A percentile compares a stretch with the other conserved stretches of the same genome.
Evolutionary conservation across 768 basidiomycete species (phyloP).

Genomic region (Crepidotus variabilis): DNA sequence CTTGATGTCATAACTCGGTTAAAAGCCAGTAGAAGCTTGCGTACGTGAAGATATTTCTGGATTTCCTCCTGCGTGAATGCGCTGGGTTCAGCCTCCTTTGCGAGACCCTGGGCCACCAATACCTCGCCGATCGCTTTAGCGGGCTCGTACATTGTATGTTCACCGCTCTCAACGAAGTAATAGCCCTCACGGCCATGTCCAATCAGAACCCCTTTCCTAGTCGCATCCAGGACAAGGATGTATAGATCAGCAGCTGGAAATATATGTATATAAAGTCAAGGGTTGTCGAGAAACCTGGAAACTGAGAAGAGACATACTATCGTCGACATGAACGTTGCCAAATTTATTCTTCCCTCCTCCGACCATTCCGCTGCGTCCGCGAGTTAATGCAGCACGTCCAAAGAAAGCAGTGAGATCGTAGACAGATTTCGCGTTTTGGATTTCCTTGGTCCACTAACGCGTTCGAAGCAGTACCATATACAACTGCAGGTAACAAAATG

Average conservation of each 20-base stretch:
- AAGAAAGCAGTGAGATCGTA: no score
- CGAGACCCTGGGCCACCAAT: constrained; percentile 29
- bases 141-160: constrained; percentile 35
- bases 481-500: constrained; percentile 50
- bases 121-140: constrained; percentile 29
- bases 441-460: no score
- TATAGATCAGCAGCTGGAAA: constrained; percentile 46
- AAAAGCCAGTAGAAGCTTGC: constrained; percentile 2
- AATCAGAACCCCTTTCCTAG: constrained; percentile 18
- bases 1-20: not conserved
- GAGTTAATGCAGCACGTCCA: constrained; percentile 36
- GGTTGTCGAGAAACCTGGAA: constrained; percentile 3
- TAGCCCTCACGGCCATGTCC: constrained; percentile 40
- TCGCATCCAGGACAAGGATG: constrained; percentile 35
- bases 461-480: no score
- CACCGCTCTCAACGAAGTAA: constrained; percentile 45
- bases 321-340: constrained; percentile 52
- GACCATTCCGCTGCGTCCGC: constrained; percentile 50
- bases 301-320: constrained; percentile 29
- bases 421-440: no score
- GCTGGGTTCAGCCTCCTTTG: constrained; percentile 31
- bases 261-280: no score
- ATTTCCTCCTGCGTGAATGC: constrained; percentile 39
- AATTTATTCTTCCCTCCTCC: constrained; percentile 57
- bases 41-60: constrained; percentile 31